A percentile compares a stretch with the other conserved stretches of the same genome.
Evolutionary conservation across 352 stramenopile species (phyloP).

Genomic region (Globisporangium apiculatum): DNA sequence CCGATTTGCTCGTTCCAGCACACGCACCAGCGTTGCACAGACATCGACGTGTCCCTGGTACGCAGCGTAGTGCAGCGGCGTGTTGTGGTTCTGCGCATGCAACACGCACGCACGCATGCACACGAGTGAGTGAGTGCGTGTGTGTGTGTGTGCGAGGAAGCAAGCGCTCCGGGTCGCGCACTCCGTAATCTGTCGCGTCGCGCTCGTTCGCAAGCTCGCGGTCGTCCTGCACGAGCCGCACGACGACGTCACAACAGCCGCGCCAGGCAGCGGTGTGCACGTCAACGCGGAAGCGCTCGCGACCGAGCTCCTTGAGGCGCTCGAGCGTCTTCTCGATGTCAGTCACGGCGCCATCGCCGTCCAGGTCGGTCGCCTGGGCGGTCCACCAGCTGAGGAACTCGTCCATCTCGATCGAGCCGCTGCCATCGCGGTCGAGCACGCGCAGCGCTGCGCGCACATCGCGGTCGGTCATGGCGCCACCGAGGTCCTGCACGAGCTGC

Average conservation of each 20-base stretch:
- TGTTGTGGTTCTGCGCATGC: slow-evolving; percentile 37
- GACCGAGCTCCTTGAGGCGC: slow-evolving; percentile 41
- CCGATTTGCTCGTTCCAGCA: not conserved
- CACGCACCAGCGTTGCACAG: slow-evolving; percentile 37
- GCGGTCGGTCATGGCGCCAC: slow-evolving; percentile 37
- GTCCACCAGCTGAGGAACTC: slow-evolving; percentile 64
- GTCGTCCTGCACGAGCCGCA: slow-evolving; percentile 30
- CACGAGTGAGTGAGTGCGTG: not conserved
- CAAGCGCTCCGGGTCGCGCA: slow-evolving; percentile 10
- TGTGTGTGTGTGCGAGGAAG: not conserved
- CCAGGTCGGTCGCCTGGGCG: slow-evolving; percentile 21
- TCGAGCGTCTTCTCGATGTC: slow-evolving; percentile 44
- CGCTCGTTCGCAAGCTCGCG: slow-evolving; percentile 30
- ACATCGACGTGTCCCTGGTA: slow-evolving; percentile 48
- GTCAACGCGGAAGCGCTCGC: slow-evolving; percentile 56
- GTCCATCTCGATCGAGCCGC: slow-evolving; percentile 43
- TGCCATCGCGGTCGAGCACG: slow-evolving; percentile 41
- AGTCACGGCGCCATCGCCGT: slow-evolving; percentile 29
- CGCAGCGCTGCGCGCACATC: slow-evolving; percentile 29
- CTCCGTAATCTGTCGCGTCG: slow-evolving; percentile 48
- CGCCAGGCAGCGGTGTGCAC: slow-evolving; percentile 58
- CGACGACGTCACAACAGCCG: slow-evolving; percentile 33
- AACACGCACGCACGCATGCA: not conserved
- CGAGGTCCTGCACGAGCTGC: slow-evolving; percentile 44
- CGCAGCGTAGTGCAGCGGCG: slow-evolving; percentile 66